Conservation (phyloP, 1,284 basidiomycete genomes). For the Pterulicium gracile region DNA sequence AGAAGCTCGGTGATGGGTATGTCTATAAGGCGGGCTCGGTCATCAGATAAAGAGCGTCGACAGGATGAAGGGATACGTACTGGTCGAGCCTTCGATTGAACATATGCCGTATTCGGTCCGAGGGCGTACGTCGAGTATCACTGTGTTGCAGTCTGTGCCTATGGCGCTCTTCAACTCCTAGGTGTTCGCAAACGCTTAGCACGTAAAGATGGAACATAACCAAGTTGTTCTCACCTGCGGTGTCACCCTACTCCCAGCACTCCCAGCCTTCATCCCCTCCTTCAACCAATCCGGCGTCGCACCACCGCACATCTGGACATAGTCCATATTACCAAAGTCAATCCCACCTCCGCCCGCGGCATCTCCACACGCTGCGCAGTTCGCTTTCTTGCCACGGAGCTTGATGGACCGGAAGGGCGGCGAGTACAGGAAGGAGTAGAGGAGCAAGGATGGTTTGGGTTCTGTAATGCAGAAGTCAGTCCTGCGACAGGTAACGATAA, state of each 20-base stretch:
- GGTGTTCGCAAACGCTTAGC: constrained; percentile 9
- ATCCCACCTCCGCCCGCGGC: background rate
- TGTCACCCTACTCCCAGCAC: constrained; percentile 13
- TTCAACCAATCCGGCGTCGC: constrained; percentile 50
- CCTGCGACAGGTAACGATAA: constrained; percentile 3
- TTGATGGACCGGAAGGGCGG: constrained; percentile 79
- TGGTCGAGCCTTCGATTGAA: constrained; percentile 62
- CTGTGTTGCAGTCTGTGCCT: constrained; percentile 17
- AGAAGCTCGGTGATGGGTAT: constrained; percentile 55
- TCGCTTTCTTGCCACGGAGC: constrained; percentile 53
- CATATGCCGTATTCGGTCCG: constrained; percentile 83
- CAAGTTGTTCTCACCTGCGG: constrained; percentile 25
- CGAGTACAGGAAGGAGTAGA: constrained; percentile 62
- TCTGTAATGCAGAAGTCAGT: constrained; percentile 31
- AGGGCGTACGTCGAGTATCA: constrained; percentile 78
- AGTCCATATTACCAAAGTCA: constrained; percentile 36
- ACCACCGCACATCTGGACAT: constrained; percentile 73
- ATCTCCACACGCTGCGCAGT: constrained; percentile 53
- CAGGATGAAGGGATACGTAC: constrained; percentile 35
- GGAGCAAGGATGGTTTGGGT: constrained; percentile 41
- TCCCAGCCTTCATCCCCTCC: constrained; percentile 32
- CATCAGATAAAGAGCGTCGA: constrained; percentile 5
- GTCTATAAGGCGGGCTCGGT: constrained; percentile 30
- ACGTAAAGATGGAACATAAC: too few relatives aligned
- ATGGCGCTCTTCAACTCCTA: constrained; percentile 35